phyloP scores from a whole-genome alignment of 495 filamentous ascomycete species.

The Penicilliopsis zonata region DNA sequence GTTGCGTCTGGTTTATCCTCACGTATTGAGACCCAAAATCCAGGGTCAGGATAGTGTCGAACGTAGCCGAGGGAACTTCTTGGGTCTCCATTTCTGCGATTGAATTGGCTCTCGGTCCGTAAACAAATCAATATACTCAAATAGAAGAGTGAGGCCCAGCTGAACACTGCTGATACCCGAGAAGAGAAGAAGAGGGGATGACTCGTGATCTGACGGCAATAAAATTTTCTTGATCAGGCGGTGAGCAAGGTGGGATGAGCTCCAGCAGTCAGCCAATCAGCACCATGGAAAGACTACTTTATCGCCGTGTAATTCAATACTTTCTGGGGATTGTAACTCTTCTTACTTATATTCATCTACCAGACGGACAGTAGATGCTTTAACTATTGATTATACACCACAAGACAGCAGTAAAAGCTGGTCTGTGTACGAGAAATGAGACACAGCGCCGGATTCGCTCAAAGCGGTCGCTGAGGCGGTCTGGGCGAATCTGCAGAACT shows the following conservation, averaged over 20 bases:
- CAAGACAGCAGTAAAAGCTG: too few species aligned
- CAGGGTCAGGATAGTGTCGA: slow-evolving; percentile 54
- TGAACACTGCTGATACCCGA: background rate
- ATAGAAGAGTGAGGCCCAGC: background rate
- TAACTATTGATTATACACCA: too few species aligned
- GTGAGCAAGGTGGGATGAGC: background rate
- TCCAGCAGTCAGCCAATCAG: too few species aligned
- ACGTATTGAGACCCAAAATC: slow-evolving; percentile 46
- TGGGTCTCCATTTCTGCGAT: background rate
- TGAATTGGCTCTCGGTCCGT: background rate
- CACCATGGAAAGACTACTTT: too few species aligned
- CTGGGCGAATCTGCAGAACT: too few species aligned
- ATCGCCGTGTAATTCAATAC: too few species aligned
- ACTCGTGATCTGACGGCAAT: background rate
- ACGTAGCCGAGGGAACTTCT: slow-evolving; percentile 14
- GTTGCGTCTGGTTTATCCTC: slow-evolving; percentile 1
- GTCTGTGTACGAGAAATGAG: too few species aligned
- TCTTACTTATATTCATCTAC: too few species aligned
- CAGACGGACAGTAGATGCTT: too few species aligned
- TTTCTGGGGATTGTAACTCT: too few species aligned
- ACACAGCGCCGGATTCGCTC: too few species aligned
- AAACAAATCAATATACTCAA: background rate
- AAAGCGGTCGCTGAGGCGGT: too few species aligned
- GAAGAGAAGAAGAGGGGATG: background rate
- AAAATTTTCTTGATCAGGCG: background rate